These are phyloP conservation scores for Aristolochia contorta DNA, from an alignment of 164 flowering plant genomes.

Conservation along the genomic window DNA sequence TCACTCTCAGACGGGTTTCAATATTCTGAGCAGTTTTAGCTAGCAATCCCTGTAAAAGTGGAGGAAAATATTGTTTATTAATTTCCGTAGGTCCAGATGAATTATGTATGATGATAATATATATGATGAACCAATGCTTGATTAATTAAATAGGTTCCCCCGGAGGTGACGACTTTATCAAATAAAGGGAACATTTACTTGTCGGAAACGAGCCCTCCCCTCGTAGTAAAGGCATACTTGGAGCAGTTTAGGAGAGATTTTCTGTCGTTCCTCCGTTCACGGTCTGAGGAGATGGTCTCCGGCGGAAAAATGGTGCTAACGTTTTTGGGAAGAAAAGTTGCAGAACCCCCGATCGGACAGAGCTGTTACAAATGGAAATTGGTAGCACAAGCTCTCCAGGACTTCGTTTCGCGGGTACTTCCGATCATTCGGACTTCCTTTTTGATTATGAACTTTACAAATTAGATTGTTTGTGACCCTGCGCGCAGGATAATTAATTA, in stretches of 20 bases:
- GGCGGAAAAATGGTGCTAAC: constrained; percentile 56
- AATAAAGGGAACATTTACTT: constrained; percentile 51
- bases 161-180: neutral
- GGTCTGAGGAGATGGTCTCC: constrained; percentile 36
- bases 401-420: constrained; percentile 39
- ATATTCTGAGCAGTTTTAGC: too few relatives aligned
- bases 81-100: too few relatives aligned
- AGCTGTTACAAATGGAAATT: constrained; percentile 33
- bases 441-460: neutral
- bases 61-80: too few relatives aligned
- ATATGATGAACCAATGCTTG: too few relatives aligned
- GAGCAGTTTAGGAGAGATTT: constrained; percentile 48
- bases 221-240: constrained; percentile 30
- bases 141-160: constrained; percentile 34
- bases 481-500: too few relatives aligned
- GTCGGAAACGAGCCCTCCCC: constrained; percentile 29
- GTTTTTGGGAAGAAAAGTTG: constrained; percentile 31
- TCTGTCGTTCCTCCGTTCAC: constrained; percentile 23
- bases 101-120: too few relatives aligned
- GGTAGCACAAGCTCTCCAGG: constrained; percentile 29
- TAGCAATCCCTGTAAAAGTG: too few relatives aligned
- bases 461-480: too few relatives aligned
- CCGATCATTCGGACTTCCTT: too few relatives aligned
- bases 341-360: constrained; percentile 26
- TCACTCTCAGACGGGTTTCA: too few relatives aligned